These are phyloP conservation scores for Blastocystis sp. DNA, from an alignment of 352 stramenopile genomes.

Conservation along the genomic window DNA sequence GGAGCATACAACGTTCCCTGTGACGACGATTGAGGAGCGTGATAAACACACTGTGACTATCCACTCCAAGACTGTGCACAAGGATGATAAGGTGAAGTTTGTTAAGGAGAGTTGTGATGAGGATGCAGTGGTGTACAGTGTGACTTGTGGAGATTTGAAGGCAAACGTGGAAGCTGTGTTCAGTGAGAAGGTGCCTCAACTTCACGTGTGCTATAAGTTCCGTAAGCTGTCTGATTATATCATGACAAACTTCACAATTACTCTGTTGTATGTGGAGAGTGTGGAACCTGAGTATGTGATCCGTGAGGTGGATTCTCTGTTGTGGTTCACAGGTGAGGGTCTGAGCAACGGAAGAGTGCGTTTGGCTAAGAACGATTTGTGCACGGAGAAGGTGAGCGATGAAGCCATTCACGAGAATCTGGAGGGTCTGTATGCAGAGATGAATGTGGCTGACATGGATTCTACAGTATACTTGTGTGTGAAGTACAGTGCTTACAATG, in stretches of 20 bases:
- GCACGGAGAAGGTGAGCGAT: not conserved
- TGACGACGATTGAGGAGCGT: conserved; percentile 42
- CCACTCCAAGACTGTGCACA: conserved; percentile 15
- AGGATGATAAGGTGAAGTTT: conserved; percentile 42
- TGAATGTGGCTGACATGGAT: not conserved
- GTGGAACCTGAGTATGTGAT: conserved; percentile 38
- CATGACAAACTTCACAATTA: conserved; percentile 16
- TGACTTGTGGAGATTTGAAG: not conserved
- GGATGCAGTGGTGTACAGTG: conserved; percentile 9
- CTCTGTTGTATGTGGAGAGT: conserved; percentile 31
- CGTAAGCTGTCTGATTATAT: not conserved
- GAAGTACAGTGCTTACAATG: conserved; percentile 5
- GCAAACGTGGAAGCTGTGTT: conserved; percentile 13
- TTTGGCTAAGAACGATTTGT: not conserved
- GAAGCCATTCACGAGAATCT: conserved; percentile 20
- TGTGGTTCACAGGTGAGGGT: conserved; percentile 18
- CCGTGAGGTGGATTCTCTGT: conserved; percentile 6
- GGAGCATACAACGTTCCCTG: conserved; percentile 26
- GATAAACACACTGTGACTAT: conserved; percentile 33
- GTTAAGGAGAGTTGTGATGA: conserved; percentile 15
- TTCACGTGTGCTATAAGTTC: conserved; percentile 59
- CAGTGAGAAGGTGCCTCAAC: conserved; percentile 35
- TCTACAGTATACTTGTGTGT: conserved; percentile 42
- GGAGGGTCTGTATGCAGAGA: not conserved
- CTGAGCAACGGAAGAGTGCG: conserved; percentile 3